Conservation (phyloP, 179 eudicot species). For the Corrigiola litoralis region DNA sequence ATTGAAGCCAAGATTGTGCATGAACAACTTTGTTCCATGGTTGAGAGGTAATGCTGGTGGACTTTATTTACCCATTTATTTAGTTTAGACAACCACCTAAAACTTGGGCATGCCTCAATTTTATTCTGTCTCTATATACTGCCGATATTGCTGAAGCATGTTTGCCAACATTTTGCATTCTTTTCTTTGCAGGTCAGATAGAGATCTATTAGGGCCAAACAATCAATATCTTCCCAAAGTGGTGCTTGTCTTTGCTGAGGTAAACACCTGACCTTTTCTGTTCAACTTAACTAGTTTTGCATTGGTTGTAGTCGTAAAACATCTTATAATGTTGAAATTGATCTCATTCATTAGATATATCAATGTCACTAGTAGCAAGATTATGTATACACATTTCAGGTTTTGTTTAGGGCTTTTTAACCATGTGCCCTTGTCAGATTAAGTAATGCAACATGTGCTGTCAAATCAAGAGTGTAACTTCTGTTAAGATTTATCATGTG, state of each 20-base stretch:
- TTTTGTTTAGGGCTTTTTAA: no score
- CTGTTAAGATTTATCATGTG: no score
- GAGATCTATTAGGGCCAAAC: conserved; percentile 35
- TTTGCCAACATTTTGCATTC: background rate
- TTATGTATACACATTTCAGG: no score
- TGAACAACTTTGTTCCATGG: conserved; percentile 43
- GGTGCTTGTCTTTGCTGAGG: conserved; percentile 43
- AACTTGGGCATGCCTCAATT: no score
- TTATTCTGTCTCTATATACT: background rate
- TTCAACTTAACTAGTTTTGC: background rate
- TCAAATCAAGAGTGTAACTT: no score
- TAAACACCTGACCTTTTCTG: conserved; percentile 4
- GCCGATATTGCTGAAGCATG: background rate
- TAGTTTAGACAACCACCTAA: no score
- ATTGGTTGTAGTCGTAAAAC: background rate
- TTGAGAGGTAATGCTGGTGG: conserved; percentile 47
- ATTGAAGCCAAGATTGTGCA: conserved; percentile 48
- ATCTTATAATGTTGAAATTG: background rate
- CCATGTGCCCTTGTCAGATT: no score
- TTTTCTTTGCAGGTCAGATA: conserved; percentile 36
- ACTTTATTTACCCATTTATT: no score
- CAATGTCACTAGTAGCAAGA: no score
- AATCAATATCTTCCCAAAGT: conserved; percentile 37
- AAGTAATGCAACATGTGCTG: no score
- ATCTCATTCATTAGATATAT: no score